Percentiles rank a stretch among this genome's conserved stretches.
phyloP scores from a whole-genome alignment of 371 early-diverging fungal species.

The Chytridium lagenaria region DNA sequence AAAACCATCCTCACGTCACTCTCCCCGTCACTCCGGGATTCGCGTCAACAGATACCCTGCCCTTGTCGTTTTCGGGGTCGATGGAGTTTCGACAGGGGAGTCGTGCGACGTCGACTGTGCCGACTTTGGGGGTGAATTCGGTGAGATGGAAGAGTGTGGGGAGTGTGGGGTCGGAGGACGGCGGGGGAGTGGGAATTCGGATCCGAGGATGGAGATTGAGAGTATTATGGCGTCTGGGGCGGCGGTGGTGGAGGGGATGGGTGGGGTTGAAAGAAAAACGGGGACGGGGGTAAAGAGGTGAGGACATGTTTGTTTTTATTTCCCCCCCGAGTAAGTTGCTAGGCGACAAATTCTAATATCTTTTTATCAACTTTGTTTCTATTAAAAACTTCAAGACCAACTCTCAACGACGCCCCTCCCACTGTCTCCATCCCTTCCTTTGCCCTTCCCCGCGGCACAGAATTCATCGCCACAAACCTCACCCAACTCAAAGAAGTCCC shows the following conservation, averaged over 20 bases:
- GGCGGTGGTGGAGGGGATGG: neutral
- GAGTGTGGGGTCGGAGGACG: neutral
- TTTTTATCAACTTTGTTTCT: neutral
- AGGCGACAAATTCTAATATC: no score
- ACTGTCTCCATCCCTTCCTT: neutral
- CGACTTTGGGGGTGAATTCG: neutral
- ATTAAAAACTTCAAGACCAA: neutral
- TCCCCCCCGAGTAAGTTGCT: no score
- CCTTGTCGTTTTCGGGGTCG: neutral
- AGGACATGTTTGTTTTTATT: no score
- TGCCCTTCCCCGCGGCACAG: neutral
- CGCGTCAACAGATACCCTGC: neutral
- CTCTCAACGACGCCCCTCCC: neutral
- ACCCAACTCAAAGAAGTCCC: slow-evolving; percentile 1
- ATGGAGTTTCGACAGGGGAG: neutral
- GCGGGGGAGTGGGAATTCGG: neutral
- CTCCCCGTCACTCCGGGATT: neutral
- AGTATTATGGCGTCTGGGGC: slow-evolving; percentile 1
- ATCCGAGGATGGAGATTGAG: neutral
- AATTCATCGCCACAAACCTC: slow-evolving; percentile 1
- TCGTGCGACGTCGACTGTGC: neutral
- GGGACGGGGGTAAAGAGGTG: neutral
- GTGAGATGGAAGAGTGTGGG: neutral
- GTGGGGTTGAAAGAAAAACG: neutral
- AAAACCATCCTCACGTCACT: neutral